Evolutionary conservation across 495 filamentous ascomycete genomes (phyloP), one percentile per base, ranked within the genome.

Genomic region (Aspergillus haitiensis): DNA sequence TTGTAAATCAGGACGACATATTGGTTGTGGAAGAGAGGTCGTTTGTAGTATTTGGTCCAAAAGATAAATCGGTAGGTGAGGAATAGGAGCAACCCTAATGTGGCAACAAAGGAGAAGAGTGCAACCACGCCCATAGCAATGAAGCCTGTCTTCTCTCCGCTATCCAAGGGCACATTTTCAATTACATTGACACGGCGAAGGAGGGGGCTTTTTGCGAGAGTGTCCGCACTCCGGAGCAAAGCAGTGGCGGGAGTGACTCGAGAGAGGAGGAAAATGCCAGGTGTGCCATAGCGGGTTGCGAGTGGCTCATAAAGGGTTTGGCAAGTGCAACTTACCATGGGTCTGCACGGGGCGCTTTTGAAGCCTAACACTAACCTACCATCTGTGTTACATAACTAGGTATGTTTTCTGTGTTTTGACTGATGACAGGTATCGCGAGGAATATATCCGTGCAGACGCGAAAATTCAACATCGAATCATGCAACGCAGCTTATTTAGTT

Each of bases 1-100:
- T 90, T 90, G 67, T 85, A 86, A 61, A 91, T 85, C 34, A 93
- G 78, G 37, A 91, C 67, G 15, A 91, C 80, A 61, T 87, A 90
- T 72, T 93, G 88, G 68, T 91, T 91, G 37, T 72, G 56, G 10
- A 66, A 64, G 8, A 78, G 66, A n/a, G 70, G 69, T 7, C 59
- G 60, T 52, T 72, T 75, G 70, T 81, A 81, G 54, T 75, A 72
- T 2, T 68, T 69, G n/a, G 70, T 72, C 85, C 84, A 86, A 58
- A 73, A 74, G 18, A 86, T 67, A 52, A 88, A 74, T 56, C 82
- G 81, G 65, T 79, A 82, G 8, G 79, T 82, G 63, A 87, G 71
- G 67, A 81, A 86, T 46, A 73, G 64, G 46, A 86, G 72, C 1
- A 87, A 73, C 31, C 68, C 65, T 0, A 81, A 67, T 0, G 81